phyloP scores from a whole-genome alignment of 2,329 filamentous ascomycete species.

The Neocucurbitaria cava region DNA sequence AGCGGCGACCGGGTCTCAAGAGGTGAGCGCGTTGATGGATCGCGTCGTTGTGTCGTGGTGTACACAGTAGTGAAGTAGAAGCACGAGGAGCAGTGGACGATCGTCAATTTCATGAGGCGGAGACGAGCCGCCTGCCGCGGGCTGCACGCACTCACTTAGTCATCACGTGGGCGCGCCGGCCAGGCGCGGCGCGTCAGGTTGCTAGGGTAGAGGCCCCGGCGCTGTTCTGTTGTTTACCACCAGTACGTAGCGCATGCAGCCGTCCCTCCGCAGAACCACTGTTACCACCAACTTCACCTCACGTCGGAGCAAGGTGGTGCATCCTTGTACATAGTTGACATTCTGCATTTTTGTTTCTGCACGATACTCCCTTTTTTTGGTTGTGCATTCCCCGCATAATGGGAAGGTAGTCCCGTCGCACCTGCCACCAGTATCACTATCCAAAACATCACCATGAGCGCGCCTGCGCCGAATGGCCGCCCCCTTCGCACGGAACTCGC shows the following conservation, averaged over 20 bases:
- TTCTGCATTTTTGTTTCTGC: constrained; percentile 15
- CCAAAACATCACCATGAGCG: constrained; percentile 55
- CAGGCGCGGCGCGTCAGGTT: constrained; percentile 13
- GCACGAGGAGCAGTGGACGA: not conserved
- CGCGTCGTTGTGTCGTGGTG: constrained; percentile 7
- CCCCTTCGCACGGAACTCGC: constrained; percentile 65
- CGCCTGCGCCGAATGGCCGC: constrained; percentile 66
- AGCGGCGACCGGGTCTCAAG: constrained; percentile 3
- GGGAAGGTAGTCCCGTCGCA: constrained; percentile 30
- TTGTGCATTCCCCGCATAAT: constrained; percentile 31
- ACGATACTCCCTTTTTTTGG: constrained; percentile 8
- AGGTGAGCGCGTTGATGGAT: constrained; percentile 6
- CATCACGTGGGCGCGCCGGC: constrained; percentile 8
- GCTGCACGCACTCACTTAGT: not conserved
- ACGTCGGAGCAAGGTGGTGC: constrained; percentile 13
- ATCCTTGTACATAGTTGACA: constrained; percentile 38
- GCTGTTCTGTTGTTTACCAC: constrained; percentile 16
- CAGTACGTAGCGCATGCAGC: constrained; percentile 12
- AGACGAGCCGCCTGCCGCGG: not conserved
- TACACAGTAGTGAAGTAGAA: not conserved
- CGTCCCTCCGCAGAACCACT: constrained; percentile 18
- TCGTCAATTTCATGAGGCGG: constrained; percentile 10
- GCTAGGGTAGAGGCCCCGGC: constrained; percentile 11
- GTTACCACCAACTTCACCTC: constrained; percentile 11
- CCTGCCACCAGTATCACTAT: constrained; percentile 25